Percentiles rank a stretch among this genome's conserved stretches.
phyloP scores from a whole-genome alignment of 768 basidiomycete genomes.

The Hericium rajendrae region DNA sequence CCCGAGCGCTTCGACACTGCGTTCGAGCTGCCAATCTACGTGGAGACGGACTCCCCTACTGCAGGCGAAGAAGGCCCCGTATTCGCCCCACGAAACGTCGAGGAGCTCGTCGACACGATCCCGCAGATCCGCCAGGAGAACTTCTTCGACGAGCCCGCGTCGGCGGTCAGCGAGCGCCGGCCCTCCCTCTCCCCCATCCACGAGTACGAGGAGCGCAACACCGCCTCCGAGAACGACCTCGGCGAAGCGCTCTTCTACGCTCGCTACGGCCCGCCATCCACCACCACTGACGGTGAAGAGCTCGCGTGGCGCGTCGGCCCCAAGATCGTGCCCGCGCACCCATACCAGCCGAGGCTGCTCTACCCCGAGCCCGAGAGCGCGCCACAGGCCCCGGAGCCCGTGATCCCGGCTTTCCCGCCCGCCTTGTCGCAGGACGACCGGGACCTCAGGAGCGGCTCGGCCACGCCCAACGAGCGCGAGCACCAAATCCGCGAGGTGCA shows the following conservation, averaged over 20 bases:
- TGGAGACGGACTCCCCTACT: neutral
- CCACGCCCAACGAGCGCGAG: neutral
- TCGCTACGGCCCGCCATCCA: neutral
- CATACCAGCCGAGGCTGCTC: neutral
- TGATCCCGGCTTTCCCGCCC: too few species aligned
- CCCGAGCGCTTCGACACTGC: neutral
- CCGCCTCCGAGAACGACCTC: neutral
- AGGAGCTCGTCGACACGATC: neutral
- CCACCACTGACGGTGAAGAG: neutral
- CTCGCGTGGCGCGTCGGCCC: neutral
- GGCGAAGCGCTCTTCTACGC: neutral
- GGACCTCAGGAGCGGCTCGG: neutral
- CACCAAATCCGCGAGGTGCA: neutral
- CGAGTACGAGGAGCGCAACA: neutral
- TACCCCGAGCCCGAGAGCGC: neutral
- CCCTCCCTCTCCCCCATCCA: neutral
- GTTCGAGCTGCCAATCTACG: neutral
- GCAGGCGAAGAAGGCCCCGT: too few species aligned
- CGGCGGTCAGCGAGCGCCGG: neutral
- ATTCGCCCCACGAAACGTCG: neutral
- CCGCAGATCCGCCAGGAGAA: neutral
- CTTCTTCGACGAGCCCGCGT: neutral
- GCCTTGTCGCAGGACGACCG: too few species aligned
- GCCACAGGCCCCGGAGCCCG: neutral
- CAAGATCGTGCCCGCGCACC: neutral